These are phyloP conservation scores for Sarocladium oryzae DNA, from an alignment of 2,329 filamentous ascomycete species.

Conservation along the genomic window DNA sequence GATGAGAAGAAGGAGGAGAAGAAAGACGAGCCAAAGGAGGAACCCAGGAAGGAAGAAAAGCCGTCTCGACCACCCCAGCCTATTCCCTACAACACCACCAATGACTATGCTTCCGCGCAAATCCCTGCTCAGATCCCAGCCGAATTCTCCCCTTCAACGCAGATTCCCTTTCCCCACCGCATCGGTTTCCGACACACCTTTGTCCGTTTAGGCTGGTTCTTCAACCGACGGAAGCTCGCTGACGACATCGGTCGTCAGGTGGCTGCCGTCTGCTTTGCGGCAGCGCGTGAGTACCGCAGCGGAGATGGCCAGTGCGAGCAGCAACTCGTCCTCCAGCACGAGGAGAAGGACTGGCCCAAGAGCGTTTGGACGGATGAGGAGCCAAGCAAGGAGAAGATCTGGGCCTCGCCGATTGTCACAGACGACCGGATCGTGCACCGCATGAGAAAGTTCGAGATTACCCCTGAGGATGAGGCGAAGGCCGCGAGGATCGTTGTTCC, in stretches of 20 bases:
- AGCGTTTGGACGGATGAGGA: slow-evolving; percentile 55
- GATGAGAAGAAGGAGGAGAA: slow-evolving; percentile 30
- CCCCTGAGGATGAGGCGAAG: slow-evolving; percentile 61
- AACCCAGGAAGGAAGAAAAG: slow-evolving; percentile 37
- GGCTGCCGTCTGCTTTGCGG: slow-evolving; percentile 71
- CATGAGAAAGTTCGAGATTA: slow-evolving; percentile 74
- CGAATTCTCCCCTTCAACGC: slow-evolving; percentile 64
- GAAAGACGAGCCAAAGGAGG: slow-evolving; percentile 15
- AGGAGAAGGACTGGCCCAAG: slow-evolving; percentile 82
- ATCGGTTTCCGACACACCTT: slow-evolving; percentile 90
- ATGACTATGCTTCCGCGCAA: slow-evolving; percentile 61
- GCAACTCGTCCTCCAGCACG: slow-evolving; percentile 55
- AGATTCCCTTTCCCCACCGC: slow-evolving; percentile 78
- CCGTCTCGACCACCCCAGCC: slow-evolving; percentile 55
- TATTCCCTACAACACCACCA: slow-evolving; percentile 65
- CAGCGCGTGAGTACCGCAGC: slow-evolving; percentile 43
- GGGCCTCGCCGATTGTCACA: slow-evolving; percentile 66
- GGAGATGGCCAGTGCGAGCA: slow-evolving; percentile 30
- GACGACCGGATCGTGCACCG: slow-evolving; percentile 69
- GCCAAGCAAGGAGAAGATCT: slow-evolving; percentile 58
- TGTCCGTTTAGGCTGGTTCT: slow-evolving; percentile 77
- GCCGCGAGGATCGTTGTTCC: slow-evolving; percentile 56
- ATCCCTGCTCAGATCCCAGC: slow-evolving; percentile 61
- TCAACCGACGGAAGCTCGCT: slow-evolving; percentile 78
- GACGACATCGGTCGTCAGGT: slow-evolving; percentile 84